These are phyloP conservation scores for Quercus lobata DNA, from an alignment of 331 rosid genomes.

Conservation along the genomic window DNA sequence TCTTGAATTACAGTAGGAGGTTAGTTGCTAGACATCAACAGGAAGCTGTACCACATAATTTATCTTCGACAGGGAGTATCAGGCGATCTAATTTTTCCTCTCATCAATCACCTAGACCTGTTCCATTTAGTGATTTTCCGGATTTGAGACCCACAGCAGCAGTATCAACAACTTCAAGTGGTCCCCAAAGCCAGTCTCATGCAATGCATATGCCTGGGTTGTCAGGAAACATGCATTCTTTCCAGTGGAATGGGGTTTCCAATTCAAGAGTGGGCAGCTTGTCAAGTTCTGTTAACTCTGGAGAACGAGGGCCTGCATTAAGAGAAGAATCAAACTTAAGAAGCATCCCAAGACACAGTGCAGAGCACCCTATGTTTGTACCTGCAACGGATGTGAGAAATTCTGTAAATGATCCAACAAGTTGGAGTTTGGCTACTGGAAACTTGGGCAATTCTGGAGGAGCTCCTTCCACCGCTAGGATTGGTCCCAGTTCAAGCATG, in stretches of 20 bases:
- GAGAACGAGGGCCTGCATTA: slow-evolving; percentile 39
- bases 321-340: slow-evolving; percentile 52
- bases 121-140: slow-evolving; percentile 36
- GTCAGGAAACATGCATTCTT: slow-evolving; percentile 25
- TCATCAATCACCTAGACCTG: slow-evolving; percentile 32
- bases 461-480: slow-evolving; percentile 48
- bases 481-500: slow-evolving; percentile 50
- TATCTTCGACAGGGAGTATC: slow-evolving; percentile 43
- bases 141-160: slow-evolving; percentile 59
- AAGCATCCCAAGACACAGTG: slow-evolving; percentile 37
- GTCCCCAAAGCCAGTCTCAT: slow-evolving; percentile 45
- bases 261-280: slow-evolving; percentile 45
- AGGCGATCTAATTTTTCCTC: slow-evolving; percentile 36
- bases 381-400: slow-evolving; percentile 36
- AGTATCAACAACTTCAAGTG: slow-evolving; percentile 40
- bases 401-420: slow-evolving; percentile 44
- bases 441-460: slow-evolving; percentile 45
- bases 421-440: slow-evolving; percentile 49
- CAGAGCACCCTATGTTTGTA: slow-evolving; percentile 36
- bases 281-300: slow-evolving; percentile 39
- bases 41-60: slow-evolving; percentile 49
- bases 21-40: slow-evolving; percentile 34
- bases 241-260: slow-evolving; percentile 54
- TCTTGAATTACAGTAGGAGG: slow-evolving; percentile 41
- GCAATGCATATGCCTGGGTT: slow-evolving; percentile 20